Percentiles rank a stretch among this genome's conserved stretches.
Evolutionary conservation across 148 eudicot genomes (phyloP).

Genomic region (Euryodendron excelsum): DNA sequence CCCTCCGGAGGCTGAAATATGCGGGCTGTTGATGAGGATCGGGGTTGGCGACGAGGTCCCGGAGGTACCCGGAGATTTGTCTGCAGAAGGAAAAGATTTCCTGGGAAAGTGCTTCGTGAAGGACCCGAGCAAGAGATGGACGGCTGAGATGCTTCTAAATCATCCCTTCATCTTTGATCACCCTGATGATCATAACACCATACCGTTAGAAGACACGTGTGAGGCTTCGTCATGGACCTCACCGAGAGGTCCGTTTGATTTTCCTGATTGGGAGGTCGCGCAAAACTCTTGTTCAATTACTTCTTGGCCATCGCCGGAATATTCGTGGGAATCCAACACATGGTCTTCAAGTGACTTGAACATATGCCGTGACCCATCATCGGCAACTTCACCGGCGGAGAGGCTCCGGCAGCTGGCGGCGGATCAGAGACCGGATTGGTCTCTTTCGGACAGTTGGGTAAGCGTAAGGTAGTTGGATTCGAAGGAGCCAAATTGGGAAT

Average conservation of each 20-base stretch:
- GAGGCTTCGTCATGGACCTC: conserved; percentile 32
- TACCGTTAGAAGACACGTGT: conserved; percentile 1
- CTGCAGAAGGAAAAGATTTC: conserved; percentile 48
- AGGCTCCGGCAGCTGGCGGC: conserved; percentile 26
- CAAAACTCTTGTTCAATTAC: conserved; percentile 22
- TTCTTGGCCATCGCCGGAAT: conserved; percentile 6
- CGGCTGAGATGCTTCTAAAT: conserved; percentile 51
- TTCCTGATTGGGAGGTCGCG: conserved; percentile 45
- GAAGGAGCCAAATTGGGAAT: too few relatives aligned
- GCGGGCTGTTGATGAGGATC: conserved; percentile 35
- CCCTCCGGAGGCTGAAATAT: conserved; percentile 11
- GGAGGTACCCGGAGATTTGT: conserved; percentile 34
- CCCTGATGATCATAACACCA: conserved; percentile 2
- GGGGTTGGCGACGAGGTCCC: conserved; percentile 40
- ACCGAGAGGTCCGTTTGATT: conserved; percentile 74
- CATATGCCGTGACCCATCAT: not conserved
- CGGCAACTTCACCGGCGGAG: conserved; percentile 12
- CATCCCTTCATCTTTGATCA: conserved; percentile 52
- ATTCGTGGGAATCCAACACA: not conserved
- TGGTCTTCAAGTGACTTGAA: conserved; percentile 10
- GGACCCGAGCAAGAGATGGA: conserved; percentile 47
- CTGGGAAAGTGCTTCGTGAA: conserved; percentile 32
- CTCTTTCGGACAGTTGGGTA: conserved; percentile 33
- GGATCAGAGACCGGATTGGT: conserved; percentile 31
- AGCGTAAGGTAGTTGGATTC: conserved; percentile 23